These are phyloP conservation scores for Aphanomyces astaci DNA, from an alignment of 352 stramenopile species.

Conservation along the genomic window DNA sequence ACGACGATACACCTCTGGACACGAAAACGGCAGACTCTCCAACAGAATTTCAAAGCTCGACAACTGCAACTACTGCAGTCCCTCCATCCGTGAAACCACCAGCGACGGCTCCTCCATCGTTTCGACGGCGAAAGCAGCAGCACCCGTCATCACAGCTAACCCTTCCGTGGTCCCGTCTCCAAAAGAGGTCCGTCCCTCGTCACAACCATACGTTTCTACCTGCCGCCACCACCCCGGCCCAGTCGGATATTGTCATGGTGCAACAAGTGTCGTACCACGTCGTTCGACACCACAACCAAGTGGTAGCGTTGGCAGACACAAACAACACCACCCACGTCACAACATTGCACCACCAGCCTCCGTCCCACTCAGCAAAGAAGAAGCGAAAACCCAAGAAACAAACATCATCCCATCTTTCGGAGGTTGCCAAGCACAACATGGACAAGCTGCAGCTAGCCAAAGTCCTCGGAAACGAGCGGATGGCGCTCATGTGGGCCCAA, in stretches of 20 bases:
- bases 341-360: not conserved
- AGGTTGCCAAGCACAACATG: not conserved
- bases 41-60: too few relatives aligned
- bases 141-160: not conserved
- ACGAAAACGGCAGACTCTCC: not conserved
- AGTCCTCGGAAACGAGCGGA: slow-evolving; percentile 4
- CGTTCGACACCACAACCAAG: slow-evolving; percentile 1
- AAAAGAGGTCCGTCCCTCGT: not conserved
- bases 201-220: not conserved
- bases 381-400: not conserved
- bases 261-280: not conserved
- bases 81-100: not conserved
- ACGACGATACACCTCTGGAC: not conserved
- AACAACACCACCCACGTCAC: not conserved
- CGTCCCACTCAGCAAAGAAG: not conserved
- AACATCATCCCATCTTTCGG: not conserved
- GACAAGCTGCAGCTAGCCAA: not conserved
- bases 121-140: not conserved
- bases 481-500: not conserved
- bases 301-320: not conserved
- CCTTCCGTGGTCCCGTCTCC: slow-evolving; percentile 15
- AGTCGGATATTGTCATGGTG: not conserved
- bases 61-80: not conserved
- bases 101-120: not conserved
- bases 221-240: not conserved